Base-by-base conservation (phyloP, 371 early-diverging fungal species). In the Rhizomucor miehei region DNA sequence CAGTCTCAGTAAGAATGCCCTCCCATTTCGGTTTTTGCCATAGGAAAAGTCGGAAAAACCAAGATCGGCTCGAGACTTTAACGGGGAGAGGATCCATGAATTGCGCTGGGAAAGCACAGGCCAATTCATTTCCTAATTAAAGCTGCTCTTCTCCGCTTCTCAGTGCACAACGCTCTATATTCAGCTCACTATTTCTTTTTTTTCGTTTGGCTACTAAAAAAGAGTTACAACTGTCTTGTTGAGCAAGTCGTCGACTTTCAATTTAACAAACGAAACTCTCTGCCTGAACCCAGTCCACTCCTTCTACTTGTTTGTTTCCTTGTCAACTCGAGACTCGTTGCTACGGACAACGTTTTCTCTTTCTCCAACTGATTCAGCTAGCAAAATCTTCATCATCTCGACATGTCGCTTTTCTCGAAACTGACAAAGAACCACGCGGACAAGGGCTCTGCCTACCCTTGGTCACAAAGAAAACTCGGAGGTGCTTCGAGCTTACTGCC, bases 371-470 rank as follows among this genome's bases (percentile, higher is more conserved):
- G 10, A 44, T 6, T 17, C 17, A 44, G 11, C 17, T 11, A 44
- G 11, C 17, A 20, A 10, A 19, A 48, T 38, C 38, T 8, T 51
- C 51, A 50, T 51, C 51, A 51, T 51, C 51, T 40, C 40, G 24
- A 13, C 65, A 75, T 76, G 76, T 70, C 76, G 34, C 59, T 76
- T 25, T 76, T 76, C 48, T 67, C 73, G 0, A 76, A 72, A 51
- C 64, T 72, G 20, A 66, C 71, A 51, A 76, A 76, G 44, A 67
- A 59, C 52, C 63, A 48, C 39, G 66, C 40, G 54, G 62, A 21
- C 48, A 44, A 51, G 44, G 12, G 51, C 8, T 36, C 25, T 14
- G 46, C 62, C 34, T 71, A 69, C 54, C 77, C 77, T 52, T 77
- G 77, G 77, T 63, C 73, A 19, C 73, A 77, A 44, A 66, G 65